A percentile compares a stretch with the other conserved stretches of the same genome.
Evolutionary conservation across 768 basidiomycete species (phyloP).

Genomic region (Suillus weaverae): DNA sequence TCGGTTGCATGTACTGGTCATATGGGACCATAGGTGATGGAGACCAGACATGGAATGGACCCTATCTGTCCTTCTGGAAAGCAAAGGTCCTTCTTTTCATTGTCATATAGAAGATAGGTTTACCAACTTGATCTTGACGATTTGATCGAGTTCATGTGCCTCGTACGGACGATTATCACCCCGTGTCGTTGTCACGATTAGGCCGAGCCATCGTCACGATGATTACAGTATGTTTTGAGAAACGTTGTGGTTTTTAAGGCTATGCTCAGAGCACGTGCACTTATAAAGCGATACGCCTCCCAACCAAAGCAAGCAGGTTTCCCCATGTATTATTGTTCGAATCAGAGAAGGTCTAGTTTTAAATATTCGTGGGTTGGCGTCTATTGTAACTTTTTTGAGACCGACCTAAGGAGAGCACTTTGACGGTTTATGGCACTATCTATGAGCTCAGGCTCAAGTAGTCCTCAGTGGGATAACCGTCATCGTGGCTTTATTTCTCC

Average conservation of each 20-base stretch:
- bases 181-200: not conserved
- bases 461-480: slow-evolving; percentile 37
- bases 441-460: slow-evolving; percentile 21
- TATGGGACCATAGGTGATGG: not conserved
- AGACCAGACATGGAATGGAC: not conserved
- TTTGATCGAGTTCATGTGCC: slow-evolving; percentile 4
- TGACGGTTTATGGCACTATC: slow-evolving; percentile 1
- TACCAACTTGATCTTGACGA: not conserved
- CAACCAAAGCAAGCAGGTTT: not conserved
- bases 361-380: slow-evolving; percentile 4
- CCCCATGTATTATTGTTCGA: not conserved
- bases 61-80: slow-evolving; percentile 4
- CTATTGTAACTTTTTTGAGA: slow-evolving; percentile 2
- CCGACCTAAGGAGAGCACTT: not conserved
- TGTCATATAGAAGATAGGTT: not conserved
- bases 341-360: slow-evolving; percentile 1
- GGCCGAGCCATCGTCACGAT: not conserved
- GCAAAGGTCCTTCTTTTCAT: not conserved
- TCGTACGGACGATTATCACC: not conserved
- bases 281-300: not conserved
- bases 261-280: slow-evolving; percentile 1
- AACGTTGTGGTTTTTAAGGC: not conserved
- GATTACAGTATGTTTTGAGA: not conserved
- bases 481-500: slow-evolving; percentile 36
- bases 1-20: not conserved